phyloP scores from a whole-genome alignment of 176 grass and related monocot species.

The Ananas comosus region DNA sequence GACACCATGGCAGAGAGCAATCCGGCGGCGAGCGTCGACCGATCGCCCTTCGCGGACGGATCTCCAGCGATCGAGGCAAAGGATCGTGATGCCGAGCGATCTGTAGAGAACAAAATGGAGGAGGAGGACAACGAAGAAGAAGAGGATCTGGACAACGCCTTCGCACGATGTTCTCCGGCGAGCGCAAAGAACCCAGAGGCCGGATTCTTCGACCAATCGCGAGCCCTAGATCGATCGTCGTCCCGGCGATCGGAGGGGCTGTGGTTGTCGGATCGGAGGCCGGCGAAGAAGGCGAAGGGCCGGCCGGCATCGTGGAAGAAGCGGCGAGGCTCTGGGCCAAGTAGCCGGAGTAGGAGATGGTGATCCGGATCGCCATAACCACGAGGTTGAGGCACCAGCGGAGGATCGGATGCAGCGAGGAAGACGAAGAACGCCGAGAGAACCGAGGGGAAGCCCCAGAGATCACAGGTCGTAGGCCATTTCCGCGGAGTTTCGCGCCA shows the following conservation, averaged over 20 bases:
- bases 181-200: background rate
- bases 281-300: constrained; percentile 44
- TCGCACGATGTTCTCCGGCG: constrained; percentile 3
- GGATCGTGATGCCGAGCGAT: background rate
- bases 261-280: constrained; percentile 21
- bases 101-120: constrained; percentile 17
- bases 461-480: constrained; percentile 12
- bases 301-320: constrained; percentile 52
- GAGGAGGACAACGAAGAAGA: background rate
- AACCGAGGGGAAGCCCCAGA: constrained; percentile 5
- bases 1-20: constrained; percentile 43
- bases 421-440: constrained; percentile 12
- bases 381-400: constrained; percentile 29
- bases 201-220: background rate
- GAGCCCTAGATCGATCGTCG: background rate
- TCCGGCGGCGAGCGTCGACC: constrained; percentile 29
- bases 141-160: constrained; percentile 19
- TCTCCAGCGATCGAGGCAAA: constrained; percentile 12
- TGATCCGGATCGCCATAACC: constrained; percentile 89
- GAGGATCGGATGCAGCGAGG: constrained; percentile 17
- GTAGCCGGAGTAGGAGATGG: constrained; percentile 74
- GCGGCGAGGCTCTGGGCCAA: constrained; percentile 61
- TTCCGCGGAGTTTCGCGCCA: constrained; percentile 1
- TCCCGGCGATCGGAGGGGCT: constrained; percentile 25
- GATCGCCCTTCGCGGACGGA: constrained; percentile 12